phyloP scores from a whole-genome alignment of 345 rosid genomes.

The Draba incana region DNA sequence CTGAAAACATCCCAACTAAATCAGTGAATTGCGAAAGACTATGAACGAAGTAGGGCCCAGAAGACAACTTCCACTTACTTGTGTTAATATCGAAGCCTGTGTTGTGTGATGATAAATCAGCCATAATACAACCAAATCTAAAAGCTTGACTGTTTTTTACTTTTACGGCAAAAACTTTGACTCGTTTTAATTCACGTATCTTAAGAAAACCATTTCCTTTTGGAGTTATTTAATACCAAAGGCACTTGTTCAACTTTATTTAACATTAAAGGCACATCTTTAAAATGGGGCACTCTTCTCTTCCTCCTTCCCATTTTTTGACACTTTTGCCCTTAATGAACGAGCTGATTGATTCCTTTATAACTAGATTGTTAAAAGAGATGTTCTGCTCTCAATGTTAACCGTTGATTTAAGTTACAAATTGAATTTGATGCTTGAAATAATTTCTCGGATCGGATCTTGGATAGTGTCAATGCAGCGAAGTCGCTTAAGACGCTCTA shows the following conservation, averaged over 20 bases:
- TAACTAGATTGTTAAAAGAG: too few species aligned
- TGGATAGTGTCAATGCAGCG: constrained; percentile 53
- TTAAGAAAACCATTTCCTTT: constrained; percentile 23
- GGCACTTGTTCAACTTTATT: too few species aligned
- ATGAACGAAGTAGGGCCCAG: constrained; percentile 31
- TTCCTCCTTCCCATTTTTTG: too few species aligned
- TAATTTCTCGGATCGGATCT: constrained; percentile 68
- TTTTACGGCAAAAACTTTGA: constrained; percentile 41
- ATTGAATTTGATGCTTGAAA: too few species aligned
- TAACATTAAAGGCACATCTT: too few species aligned
- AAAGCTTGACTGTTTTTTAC: constrained; percentile 39
- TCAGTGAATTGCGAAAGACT: constrained; percentile 42
- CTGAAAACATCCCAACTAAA: too few species aligned
- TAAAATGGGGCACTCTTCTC: too few species aligned
- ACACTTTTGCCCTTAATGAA: too few species aligned
- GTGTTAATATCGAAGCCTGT: constrained; percentile 40
- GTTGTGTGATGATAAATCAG: constrained; percentile 19
- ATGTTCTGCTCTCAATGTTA: too few species aligned
- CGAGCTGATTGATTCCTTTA: too few species aligned
- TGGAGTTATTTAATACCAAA: too few species aligned
- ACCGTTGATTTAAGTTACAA: too few species aligned
- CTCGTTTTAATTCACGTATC: constrained; percentile 30
- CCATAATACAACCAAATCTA: constrained; percentile 37
- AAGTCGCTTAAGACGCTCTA: constrained; percentile 58
- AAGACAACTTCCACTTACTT: constrained; percentile 43